phyloP scores from a whole-genome alignment of 306 rosid species.

The Pterocarpus macrocarpus region DNA sequence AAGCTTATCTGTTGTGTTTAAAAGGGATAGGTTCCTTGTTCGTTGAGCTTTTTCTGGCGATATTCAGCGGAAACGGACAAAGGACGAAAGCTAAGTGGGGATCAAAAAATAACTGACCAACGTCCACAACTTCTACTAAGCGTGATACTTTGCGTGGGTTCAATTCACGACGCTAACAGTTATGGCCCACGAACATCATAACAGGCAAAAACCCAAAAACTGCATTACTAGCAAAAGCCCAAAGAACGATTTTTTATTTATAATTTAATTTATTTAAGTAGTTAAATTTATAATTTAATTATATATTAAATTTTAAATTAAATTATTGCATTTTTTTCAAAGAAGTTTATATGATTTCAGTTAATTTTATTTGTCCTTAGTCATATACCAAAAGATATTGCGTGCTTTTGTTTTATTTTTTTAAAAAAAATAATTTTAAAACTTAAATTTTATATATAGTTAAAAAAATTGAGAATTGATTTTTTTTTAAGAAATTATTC shows the following conservation, averaged over 20 bases:
- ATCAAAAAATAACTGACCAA: constrained; percentile 49
- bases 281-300: no score
- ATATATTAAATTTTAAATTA: no score
- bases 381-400: background rate
- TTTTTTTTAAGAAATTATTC: no score
- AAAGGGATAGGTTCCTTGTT: background rate
- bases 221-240: no score
- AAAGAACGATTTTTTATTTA: no score
- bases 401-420: no score
- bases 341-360: background rate
- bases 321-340: no score
- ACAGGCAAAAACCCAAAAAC: background rate
- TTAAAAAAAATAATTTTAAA: no score
- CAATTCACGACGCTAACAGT: background rate
- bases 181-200: constrained; percentile 9
- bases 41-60: background rate
- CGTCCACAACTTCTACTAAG: constrained; percentile 27
- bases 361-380: background rate
- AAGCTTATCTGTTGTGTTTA: background rate
- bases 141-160: constrained; percentile 41
- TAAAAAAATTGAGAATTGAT: no score
- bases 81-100: constrained; percentile 22
- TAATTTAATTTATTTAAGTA: no score
- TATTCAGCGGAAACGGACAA: constrained; percentile 39
- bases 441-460: no score